Conservation (phyloP, 495 filamentous ascomycete species). For the Neurospora sp. region DNA sequence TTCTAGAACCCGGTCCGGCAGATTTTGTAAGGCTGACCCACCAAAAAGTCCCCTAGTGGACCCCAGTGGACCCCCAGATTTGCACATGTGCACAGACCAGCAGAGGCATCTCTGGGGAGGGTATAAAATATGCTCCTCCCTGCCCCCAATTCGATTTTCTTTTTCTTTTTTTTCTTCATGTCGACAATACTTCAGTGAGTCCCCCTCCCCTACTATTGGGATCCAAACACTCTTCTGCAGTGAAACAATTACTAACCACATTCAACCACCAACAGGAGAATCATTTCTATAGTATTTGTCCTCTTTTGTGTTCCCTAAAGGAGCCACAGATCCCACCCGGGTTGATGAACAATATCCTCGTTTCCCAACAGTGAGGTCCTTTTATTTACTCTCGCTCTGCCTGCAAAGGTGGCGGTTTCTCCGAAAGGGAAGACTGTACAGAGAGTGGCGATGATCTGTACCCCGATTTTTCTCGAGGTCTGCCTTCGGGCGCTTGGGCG, state of each 20-base stretch:
- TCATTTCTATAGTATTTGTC: conserved; percentile 87
- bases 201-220: conserved; percentile 26
- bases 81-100: conserved; percentile 31
- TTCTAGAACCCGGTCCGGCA: background rate
- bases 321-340: conserved; percentile 54
- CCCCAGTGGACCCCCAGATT: conserved; percentile 9
- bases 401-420: conserved; percentile 39
- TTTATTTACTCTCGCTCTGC: conserved; percentile 40
- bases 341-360: conserved; percentile 54
- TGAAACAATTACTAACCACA: too few relatives aligned
- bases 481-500: conserved; percentile 43
- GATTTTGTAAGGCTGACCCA: background rate
- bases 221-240: background rate
- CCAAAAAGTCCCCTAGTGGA: conserved; percentile 3
- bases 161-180: conserved; percentile 35
- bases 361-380: conserved; percentile 47
- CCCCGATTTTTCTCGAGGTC: conserved; percentile 33
- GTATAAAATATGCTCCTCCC: conserved; percentile 22
- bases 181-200: conserved; percentile 53
- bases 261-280: conserved; percentile 39
- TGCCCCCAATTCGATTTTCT: conserved; percentile 17
- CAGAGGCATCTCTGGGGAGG: conserved; percentile 9
- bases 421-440: conserved; percentile 33
- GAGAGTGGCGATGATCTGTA: conserved; percentile 57
- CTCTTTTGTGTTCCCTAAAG: conserved; percentile 68